Evolutionary conservation across 2,329 filamentous ascomycete genomes (phyloP), one percentile per base, ranked within the genome.

Genomic region (Ceratocystis diversiconidia): DNA sequence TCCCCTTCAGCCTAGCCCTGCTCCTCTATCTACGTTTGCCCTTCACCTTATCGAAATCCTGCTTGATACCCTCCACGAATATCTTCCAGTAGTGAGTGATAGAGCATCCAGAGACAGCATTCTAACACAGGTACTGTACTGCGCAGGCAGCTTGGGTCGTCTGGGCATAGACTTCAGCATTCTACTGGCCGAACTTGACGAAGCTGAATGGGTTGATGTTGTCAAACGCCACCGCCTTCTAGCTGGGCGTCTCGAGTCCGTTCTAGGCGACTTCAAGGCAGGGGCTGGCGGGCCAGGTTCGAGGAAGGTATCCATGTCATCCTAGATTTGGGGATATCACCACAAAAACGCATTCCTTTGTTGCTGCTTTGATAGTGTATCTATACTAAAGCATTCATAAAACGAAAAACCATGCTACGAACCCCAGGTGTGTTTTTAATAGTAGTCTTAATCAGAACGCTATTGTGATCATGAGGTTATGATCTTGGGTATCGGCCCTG

Each of bases 131-230:
- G 89, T 96, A 0, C 77, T 97, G 7, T 97, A 96, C 75, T 95
- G 91, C 71, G 92, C 92, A 0, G 89, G 90, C 59, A 96, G 92
- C 75, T 77, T 99, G 61, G 92, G 92, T 0, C 82, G 94, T 60
- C 77, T 97, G 0, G 94, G 94, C 1, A 92, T 90, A 1, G 94
- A 99, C 74, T 99, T 99, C 75, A 88, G 92, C 65, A 83, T 96
- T 78, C 83, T 96, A 69, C 80, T 97, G 66, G 59, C 52, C 7
- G 62, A 67, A 15, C 30, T 67, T 1, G 65, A 61, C 1, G 79
- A 82, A 62, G 77, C 82, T 68, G 85, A 96, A 75, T 96, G 92
- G 92, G 88, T 91, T 46, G 88, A 92, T 67, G 83, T 95, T 43
- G 90, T 95, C 74, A 89, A 88, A 75, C 89, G 92, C 70, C 92